Base-by-base conservation (phyloP, 352 stramenopile species). In the Pythium insidiosum region DNA sequence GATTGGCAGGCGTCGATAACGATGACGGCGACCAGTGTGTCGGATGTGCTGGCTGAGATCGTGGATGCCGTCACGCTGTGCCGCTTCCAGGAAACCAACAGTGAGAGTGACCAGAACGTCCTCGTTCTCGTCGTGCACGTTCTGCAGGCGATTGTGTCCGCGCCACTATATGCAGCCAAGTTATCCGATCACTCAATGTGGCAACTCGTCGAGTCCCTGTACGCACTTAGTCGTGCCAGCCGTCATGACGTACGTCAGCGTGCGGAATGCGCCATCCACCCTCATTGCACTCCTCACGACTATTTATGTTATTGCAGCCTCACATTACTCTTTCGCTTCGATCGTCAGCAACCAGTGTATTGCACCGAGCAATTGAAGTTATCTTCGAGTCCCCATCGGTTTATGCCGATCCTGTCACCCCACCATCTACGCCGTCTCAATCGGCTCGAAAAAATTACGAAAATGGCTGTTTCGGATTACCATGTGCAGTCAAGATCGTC, bases 201-300 rank as follows among this genome's bases (percentile, higher is more conserved):
- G 73, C 85, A 97, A 35, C 75, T 99, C 30, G 76, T 98, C 20
- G 85, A 98, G 56, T 95, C 90, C 19, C 96, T 97, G 25, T 97
- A 97, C 55, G 80, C 88, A 29, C 94, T 99, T 41, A 94, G 81
- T 43, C 81, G 77, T n/a, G 57, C 68, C 29, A 63, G 61, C 38
- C 68, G 64, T 31, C 57, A 71, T 37, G 69, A 86, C 33, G 76
- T 86, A 70, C 50, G 72, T 68, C n/a, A n/a, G n/a, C n/a, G n/a
- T n/a, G n/a, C n/a, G n/a, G n/a, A n/a, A n/a, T n/a, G n/a, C n/a
- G n/a, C n/a, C n/a, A n/a, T n/a, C n/a, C n/a, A n/a, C n/a, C n/a
- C n/a, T n/a, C n/a, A n/a, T 1, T 13, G n/a, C 19, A 12, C 30
- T 24, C 18, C 13, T 46, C 0, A 30, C 23, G 7, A 38, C 15